These are phyloP conservation scores for Termitomyces sp. DNA, from an alignment of 768 basidiomycete species.

Conservation along the genomic window DNA sequence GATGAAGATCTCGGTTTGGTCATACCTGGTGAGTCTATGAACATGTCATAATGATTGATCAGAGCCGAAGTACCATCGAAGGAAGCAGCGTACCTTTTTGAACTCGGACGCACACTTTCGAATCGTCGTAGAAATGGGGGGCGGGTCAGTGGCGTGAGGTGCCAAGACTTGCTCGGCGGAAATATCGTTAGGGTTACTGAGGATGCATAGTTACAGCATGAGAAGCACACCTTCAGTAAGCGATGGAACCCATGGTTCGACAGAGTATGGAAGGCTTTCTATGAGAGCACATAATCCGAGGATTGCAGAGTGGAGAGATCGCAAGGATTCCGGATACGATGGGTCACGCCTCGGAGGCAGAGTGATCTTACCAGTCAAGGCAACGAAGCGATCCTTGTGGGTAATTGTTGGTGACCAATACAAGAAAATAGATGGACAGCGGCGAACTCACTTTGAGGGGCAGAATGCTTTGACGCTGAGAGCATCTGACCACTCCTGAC, in stretches of 20 bases:
- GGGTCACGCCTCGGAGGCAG: constrained; percentile 69
- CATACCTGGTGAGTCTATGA: constrained; percentile 58
- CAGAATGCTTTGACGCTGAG: constrained; percentile 82
- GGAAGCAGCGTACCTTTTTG: constrained; percentile 56
- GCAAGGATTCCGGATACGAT: constrained; percentile 64
- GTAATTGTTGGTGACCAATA: constrained; percentile 7
- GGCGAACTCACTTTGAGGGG: constrained; percentile 62
- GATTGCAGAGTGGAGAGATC: constrained; percentile 80
- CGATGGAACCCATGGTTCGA: constrained; percentile 86
- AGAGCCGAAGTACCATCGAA: constrained; percentile 4
- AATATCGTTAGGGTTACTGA: constrained; percentile 5
- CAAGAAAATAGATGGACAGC: not conserved
- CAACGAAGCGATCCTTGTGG: constrained; percentile 72
- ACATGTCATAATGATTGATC: constrained; percentile 7
- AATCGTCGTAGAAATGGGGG: constrained; percentile 87
- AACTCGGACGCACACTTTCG: constrained; percentile 81
- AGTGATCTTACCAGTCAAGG: constrained; percentile 50
- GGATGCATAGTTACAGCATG: not conserved
- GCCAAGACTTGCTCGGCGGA: constrained; percentile 51
- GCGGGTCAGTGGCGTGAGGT: constrained; percentile 76
- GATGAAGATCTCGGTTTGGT: constrained; percentile 4
- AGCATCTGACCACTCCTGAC: constrained; percentile 83
- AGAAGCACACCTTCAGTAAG: constrained; percentile 60
- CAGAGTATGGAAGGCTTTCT: constrained; percentile 91
- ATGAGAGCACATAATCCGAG: constrained; percentile 87